Percentiles rank a stretch among this genome's conserved stretches.
These are phyloP conservation scores for Lecanicillium sp. DNA, from an alignment of 2,329 filamentous ascomycete genomes.

Conservation along the genomic window DNA sequence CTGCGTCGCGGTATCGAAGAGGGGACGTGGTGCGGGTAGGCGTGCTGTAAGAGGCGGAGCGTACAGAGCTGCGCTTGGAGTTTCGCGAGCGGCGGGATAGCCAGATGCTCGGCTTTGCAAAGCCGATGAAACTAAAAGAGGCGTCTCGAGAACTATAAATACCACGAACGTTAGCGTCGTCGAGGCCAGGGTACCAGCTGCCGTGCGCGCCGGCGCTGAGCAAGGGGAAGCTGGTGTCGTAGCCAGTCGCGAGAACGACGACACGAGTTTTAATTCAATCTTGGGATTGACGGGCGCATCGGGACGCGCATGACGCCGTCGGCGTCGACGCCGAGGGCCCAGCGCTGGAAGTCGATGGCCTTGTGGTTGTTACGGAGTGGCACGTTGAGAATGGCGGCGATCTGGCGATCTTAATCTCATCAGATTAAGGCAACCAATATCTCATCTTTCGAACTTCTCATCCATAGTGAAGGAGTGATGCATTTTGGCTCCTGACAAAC, in stretches of 20 bases:
- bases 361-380: conserved; percentile 32
- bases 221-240: conserved; percentile 36
- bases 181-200: conserved; percentile 41
- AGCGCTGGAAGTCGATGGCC: conserved; percentile 38
- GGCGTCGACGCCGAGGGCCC: conserved; percentile 34
- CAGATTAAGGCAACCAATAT: too few species aligned
- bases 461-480: too few species aligned
- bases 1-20: conserved; percentile 14
- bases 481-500: too few species aligned
- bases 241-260: conserved; percentile 42
- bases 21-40: too few species aligned
- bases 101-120: conserved; percentile 40
- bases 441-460: too few species aligned
- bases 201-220: conserved; percentile 23
- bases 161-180: conserved; percentile 45
- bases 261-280: conserved; percentile 31
- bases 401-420: too few species aligned
- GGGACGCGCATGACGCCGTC: conserved; percentile 33
- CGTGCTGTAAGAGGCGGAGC: conserved; percentile 30
- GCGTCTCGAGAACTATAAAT: conserved; percentile 40
- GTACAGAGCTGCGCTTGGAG: conserved; percentile 45
- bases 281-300: too few species aligned
- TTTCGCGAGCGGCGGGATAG: conserved; percentile 44
- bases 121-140: conserved; percentile 40
- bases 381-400: conserved; percentile 34